Percentiles rank a stretch among this genome's conserved stretches.
phyloP scores from a whole-genome alignment of 305 asterid species.

The Nicotiana rustica region DNA sequence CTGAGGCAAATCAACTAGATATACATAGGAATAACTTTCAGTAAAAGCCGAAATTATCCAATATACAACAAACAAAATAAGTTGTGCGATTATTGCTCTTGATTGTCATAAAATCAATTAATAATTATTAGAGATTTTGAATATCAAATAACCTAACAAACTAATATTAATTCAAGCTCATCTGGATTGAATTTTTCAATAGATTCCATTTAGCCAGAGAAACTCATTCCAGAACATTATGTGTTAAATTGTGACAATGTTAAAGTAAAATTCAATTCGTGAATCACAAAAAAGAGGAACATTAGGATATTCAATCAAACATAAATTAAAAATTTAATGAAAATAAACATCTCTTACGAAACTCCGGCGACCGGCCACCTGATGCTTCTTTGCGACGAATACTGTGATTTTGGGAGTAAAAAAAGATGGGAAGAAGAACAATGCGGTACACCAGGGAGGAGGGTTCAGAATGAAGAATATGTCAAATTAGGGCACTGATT shows the following conservation, averaged over 20 bases:
- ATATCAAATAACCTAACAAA: not conserved
- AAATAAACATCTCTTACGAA: not conserved
- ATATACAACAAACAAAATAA: not conserved
- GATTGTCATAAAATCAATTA: not conserved
- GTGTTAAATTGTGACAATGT: not conserved
- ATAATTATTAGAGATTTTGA: no score
- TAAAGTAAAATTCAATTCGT: not conserved
- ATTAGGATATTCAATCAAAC: not conserved
- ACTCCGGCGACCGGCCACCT: not conserved
- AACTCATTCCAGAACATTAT: slow-evolving; percentile 7
- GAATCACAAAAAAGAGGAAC: not conserved
- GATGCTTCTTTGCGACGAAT: not conserved
- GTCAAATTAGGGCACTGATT: slow-evolving; percentile 8
- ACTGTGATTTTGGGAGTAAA: not conserved
- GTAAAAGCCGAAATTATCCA: not conserved
- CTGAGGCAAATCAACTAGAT: not conserved
- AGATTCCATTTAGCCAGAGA: not conserved
- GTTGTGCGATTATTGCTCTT: not conserved
- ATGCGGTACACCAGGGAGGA: not conserved
- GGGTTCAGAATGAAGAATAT: slow-evolving; percentile 11
- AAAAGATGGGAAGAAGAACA: not conserved
- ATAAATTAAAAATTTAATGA: not conserved
- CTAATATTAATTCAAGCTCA: not conserved
- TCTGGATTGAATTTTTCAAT: not conserved
- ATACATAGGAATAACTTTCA: not conserved